Percentiles rank a stretch among this genome's conserved stretches.
Conservation (phyloP, 1,284 basidiomycete genomes). For the Coniferiporia sulphurascens region DNA sequence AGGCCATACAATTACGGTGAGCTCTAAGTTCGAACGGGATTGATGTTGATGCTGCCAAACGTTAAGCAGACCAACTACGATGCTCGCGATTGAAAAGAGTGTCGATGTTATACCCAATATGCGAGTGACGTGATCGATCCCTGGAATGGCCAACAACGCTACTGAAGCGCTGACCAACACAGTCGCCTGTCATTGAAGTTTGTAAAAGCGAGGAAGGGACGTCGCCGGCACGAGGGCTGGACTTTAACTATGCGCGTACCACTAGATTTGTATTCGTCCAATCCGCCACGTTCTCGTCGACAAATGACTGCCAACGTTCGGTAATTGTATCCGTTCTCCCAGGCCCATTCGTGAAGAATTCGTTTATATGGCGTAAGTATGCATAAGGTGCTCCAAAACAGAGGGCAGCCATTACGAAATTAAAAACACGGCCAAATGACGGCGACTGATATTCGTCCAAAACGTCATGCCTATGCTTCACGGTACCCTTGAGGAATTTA, state of each 20-base stretch:
- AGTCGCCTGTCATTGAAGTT: constrained; percentile 39
- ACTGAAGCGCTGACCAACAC: constrained; percentile 54
- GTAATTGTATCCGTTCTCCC: constrained; percentile 41
- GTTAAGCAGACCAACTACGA: constrained; percentile 50
- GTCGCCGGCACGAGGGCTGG: not conserved
- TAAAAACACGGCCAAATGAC: constrained; percentile 27
- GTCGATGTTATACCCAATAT: constrained; percentile 43
- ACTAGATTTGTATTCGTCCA: constrained; percentile 9
- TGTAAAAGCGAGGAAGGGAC: not conserved
- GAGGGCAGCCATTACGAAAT: constrained; percentile 36
- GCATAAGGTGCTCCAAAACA: constrained; percentile 51
- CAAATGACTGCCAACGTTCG: constrained; percentile 36
- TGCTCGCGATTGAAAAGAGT: constrained; percentile 46
- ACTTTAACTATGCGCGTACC: constrained; percentile 3
- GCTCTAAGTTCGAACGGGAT: constrained; percentile 28
- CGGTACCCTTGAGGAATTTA: constrained; percentile 5
- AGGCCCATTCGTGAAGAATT: constrained; percentile 11
- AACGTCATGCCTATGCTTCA: constrained; percentile 5
- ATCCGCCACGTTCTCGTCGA: constrained; percentile 42
- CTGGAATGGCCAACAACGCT: constrained; percentile 41
- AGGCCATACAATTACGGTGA: constrained; percentile 10
- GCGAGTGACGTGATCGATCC: constrained; percentile 35
- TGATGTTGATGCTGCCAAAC: constrained; percentile 53
- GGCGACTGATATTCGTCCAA: constrained; percentile 30
- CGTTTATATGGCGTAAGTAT: constrained; percentile 45